These are phyloP conservation scores for Saturnispora ahearnii DNA, from an alignment of 805 yeast genomes.

Conservation along the genomic window DNA sequence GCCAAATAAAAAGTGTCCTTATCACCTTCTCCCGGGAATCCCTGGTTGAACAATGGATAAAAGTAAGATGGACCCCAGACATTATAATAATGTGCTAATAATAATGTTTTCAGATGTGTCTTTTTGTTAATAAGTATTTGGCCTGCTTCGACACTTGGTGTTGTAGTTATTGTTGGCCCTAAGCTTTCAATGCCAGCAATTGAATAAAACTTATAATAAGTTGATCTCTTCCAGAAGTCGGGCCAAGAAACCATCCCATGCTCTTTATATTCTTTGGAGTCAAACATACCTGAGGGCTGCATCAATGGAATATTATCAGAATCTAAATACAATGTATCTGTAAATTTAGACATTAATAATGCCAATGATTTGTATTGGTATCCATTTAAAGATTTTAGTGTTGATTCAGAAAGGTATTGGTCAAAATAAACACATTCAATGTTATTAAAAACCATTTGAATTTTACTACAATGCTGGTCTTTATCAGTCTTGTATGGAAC, in stretches of 20 bases:
- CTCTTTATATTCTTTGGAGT: slow-evolving; percentile 35
- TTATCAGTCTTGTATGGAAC: slow-evolving; percentile 37
- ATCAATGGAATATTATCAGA: slow-evolving; percentile 35
- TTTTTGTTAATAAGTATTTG: slow-evolving; percentile 55
- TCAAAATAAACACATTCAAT: slow-evolving; percentile 38
- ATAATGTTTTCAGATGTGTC: slow-evolving; percentile 47
- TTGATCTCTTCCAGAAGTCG: slow-evolving; percentile 59
- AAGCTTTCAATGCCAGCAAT: slow-evolving; percentile 33
- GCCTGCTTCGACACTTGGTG: slow-evolving; percentile 65
- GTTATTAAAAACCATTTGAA: slow-evolving; percentile 28
- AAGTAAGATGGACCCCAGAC: slow-evolving; percentile 56
- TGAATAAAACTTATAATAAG: slow-evolving; percentile 49
- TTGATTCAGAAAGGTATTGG: slow-evolving; percentile 22
- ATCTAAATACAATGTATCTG: slow-evolving; percentile 34
- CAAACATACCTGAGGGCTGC: slow-evolving; percentile 25
- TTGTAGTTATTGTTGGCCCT: slow-evolving; percentile 28
- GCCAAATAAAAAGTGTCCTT: slow-evolving; percentile 71
- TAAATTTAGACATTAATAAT: slow-evolving; percentile 34
- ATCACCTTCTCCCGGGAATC: slow-evolving; percentile 73
- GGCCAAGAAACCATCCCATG: slow-evolving; percentile 61
- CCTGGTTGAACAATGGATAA: slow-evolving; percentile 62
- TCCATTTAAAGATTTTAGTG: slow-evolving; percentile 17
- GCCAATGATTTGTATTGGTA: slow-evolving; percentile 22
- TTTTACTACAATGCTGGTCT: slow-evolving; percentile 35
- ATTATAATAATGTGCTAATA: slow-evolving; percentile 57